Evolutionary conservation across 2,329 filamentous ascomycete genomes (phyloP).

Genomic region (Penicillium hesseltinei): DNA sequence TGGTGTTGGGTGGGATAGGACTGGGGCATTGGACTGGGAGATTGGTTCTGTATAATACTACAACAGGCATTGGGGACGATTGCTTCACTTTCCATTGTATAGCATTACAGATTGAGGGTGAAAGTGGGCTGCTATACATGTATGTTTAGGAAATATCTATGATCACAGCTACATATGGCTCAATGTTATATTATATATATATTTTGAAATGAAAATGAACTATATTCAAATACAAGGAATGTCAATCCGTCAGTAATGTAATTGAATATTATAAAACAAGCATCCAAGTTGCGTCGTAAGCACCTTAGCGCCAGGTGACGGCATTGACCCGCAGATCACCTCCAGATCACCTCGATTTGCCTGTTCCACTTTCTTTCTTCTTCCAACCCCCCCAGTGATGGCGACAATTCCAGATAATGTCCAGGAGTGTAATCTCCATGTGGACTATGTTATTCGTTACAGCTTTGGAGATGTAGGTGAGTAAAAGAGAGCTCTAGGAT

Average conservation of each 20-base stretch:
- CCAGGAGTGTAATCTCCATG: slow-evolving; percentile 59
- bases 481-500: slow-evolving; percentile 12
- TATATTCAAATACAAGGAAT: background rate
- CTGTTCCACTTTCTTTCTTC: slow-evolving; percentile 5
- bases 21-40: too few relatives aligned
- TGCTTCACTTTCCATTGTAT: background rate
- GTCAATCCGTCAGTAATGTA: background rate
- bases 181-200: background rate
- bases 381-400: slow-evolving; percentile 22
- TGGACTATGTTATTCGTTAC: slow-evolving; percentile 89
- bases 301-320: slow-evolving; percentile 19
- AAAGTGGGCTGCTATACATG: background rate
- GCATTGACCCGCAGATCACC: slow-evolving; percentile 14
- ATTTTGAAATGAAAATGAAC: background rate
- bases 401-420: slow-evolving; percentile 29
- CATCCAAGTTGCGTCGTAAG: slow-evolving; percentile 1
- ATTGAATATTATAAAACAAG: background rate
- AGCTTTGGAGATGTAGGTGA: slow-evolving; percentile 66
- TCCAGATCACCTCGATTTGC: slow-evolving; percentile 7
- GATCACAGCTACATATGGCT: background rate
- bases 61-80: background rate
- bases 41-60: background rate
- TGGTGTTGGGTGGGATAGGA: background rate
- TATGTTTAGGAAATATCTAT: background rate
- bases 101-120: background rate